Evolutionary conservation across 257 asterid genomes (phyloP), one percentile per base, ranked within the genome.

Genomic region (Solanum dulcamara): DNA sequence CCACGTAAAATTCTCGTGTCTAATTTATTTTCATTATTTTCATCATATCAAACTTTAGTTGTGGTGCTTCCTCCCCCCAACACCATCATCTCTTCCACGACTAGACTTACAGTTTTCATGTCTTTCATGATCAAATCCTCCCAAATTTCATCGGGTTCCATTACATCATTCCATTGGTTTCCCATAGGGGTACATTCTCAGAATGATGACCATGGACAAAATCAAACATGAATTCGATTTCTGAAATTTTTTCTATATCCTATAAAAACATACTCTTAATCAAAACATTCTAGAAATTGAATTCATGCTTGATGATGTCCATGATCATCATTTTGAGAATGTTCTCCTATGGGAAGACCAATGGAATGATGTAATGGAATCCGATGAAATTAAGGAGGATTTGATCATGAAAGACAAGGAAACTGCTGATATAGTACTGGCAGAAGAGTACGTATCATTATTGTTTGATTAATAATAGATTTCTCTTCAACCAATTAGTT

Each of bases 61-160:
- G n/a, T n/a, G n/a, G n/a, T n/a, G n/a, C n/a, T n/a, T n/a, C n/a
- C n/a, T n/a, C n/a, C n/a, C n/a, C n/a, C n/a, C n/a, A n/a, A n/a
- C n/a, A n/a, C 89, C 66, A 80, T 80, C 26, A 81, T 87, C 83
- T 87, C 96, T 87, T 87, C 88, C 3, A 24, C 79, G 17, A 46
- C 70, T 10, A 93, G 92, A 38, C 93, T 81, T 7, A n/a, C 20
- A 51, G 11, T 4, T 71, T 89, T 87, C 44, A 83, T 89, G 9
- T 94, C 94, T 84, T 83, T 86, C 70, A 20, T 88, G 60, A 94
- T 88, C 90, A 88, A 94, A 75, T 92, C 91, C 83, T 83, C 97
- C 28, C 95, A 84, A 55, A 60, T 32, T 48, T 32, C 40, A 82
- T 96, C 98, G 14, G 95, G 97, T 6, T 86, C 97, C 85, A 88